A percentile compares a stretch with the other conserved stretches of the same genome.
Evolutionary conservation across 306 rosid genomes (phyloP).

Genomic region (Prunus mongolica): DNA sequence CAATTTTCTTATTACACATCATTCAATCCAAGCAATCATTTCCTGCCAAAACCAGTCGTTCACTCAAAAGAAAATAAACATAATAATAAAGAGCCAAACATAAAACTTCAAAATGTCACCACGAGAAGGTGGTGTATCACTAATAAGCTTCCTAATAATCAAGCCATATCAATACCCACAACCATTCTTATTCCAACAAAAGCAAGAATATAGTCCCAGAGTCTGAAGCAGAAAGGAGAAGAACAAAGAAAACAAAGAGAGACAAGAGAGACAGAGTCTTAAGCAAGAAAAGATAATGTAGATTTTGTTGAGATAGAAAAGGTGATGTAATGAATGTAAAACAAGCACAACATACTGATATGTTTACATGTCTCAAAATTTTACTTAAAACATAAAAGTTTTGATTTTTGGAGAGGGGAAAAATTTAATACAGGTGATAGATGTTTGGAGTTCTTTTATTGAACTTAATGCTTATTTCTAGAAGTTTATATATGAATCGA

Average conservation of each 20-base stretch:
- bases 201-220: background rate
- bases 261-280: background rate
- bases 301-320: background rate
- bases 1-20: slow-evolving; percentile 9
- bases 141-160: background rate
- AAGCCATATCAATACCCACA: background rate
- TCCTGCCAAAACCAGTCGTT: slow-evolving; percentile 4
- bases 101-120: background rate
- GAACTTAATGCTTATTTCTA: background rate
- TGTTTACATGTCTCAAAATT: background rate
- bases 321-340: background rate
- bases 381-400: background rate
- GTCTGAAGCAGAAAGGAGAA: background rate
- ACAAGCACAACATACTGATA: background rate
- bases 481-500: background rate
- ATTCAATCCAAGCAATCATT: slow-evolving; percentile 1
- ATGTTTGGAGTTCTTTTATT: background rate
- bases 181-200: background rate
- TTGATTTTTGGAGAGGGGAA: background rate
- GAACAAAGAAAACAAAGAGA: background rate
- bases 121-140: background rate
- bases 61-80: background rate
- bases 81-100: background rate
- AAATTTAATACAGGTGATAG: background rate
- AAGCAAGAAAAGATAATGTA: background rate